A percentile compares a stretch with the other conserved stretches of the same genome.
Conservation (phyloP, 139 green algal genomes). For the Astrephomene gubernaculifera region DNA sequence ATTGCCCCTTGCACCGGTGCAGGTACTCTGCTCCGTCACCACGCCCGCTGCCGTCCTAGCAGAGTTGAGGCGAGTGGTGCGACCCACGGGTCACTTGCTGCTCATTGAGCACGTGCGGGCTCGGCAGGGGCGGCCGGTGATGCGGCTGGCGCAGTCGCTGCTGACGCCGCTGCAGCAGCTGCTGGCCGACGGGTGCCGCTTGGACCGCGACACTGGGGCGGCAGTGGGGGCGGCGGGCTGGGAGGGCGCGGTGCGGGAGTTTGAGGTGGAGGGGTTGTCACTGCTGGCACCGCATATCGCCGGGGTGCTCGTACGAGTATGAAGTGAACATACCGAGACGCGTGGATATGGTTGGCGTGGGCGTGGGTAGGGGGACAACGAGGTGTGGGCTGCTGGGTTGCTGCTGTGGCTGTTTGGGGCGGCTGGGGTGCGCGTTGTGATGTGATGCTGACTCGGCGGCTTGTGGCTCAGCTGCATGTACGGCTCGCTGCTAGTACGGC, state of each 20-base stretch:
- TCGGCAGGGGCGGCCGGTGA: not conserved
- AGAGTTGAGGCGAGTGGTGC: conserved; percentile 70
- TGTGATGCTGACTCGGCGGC: too few species aligned
- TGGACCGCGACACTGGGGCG: conserved; percentile 67
- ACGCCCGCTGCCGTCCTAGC: conserved; percentile 51
- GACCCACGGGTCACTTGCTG: conserved; percentile 68
- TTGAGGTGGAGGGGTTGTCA: conserved; percentile 14
- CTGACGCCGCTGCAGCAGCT: conserved; percentile 74
- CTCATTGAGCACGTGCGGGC: conserved; percentile 82
- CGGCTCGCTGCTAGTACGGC: too few species aligned
- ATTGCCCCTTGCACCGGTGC: too few species aligned
- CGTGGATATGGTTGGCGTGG: too few species aligned
- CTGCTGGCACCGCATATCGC: conserved; percentile 24
- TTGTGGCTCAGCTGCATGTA: too few species aligned
- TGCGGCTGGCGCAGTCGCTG: conserved; percentile 63
- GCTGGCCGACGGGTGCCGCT: conserved; percentile 77
- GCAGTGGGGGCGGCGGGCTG: conserved; percentile 51
- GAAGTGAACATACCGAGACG: too few species aligned
- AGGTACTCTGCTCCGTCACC: conserved; percentile 77
- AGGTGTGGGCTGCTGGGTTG: too few species aligned
- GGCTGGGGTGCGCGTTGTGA: too few species aligned
- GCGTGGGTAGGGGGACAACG: too few species aligned
- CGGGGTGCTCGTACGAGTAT: conserved; percentile 1
- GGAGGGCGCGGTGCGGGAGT: conserved; percentile 56
- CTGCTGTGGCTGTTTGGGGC: too few species aligned